phyloP scores from a whole-genome alignment of 306 rosid genomes.

The Gastrolobium villosum region DNA sequence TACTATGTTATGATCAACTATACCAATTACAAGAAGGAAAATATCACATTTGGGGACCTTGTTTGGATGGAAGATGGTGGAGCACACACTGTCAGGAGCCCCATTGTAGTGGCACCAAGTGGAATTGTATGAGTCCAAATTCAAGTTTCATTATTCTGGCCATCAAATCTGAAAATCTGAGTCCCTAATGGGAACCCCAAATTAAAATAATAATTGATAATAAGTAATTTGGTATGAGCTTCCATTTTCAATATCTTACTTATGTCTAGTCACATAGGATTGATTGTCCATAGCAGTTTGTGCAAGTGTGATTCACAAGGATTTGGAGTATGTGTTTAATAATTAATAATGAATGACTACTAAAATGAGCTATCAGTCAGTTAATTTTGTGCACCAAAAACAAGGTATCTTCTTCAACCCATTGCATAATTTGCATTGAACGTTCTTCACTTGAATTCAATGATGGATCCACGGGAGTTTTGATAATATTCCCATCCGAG shows the following conservation, averaged over 20 bases:
- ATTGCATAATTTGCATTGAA: not conserved
- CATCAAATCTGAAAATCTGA: not conserved
- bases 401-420: not conserved
- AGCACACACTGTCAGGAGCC: conserved; percentile 44
- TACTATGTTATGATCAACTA: conserved; percentile 41
- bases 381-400: not conserved
- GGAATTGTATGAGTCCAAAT: not conserved
- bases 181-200: not conserved
- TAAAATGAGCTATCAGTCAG: not conserved
- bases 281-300: not conserved
- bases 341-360: not conserved
- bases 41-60: conserved; percentile 45
- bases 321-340: not conserved
- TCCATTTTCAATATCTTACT: not conserved
- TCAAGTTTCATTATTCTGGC: not conserved
- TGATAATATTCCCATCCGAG: too few species aligned
- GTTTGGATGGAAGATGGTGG: conserved; percentile 52
- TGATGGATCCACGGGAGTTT: not conserved
- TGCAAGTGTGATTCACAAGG: not conserved
- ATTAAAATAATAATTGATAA: not conserved
- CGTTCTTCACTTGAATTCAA: not conserved
- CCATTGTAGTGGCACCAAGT: conserved; percentile 32
- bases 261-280: not conserved
- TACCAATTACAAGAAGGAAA: not conserved
- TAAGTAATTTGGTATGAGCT: not conserved